Conservation (phyloP, 306 rosid species). For the Biancaea sappan region DNA sequence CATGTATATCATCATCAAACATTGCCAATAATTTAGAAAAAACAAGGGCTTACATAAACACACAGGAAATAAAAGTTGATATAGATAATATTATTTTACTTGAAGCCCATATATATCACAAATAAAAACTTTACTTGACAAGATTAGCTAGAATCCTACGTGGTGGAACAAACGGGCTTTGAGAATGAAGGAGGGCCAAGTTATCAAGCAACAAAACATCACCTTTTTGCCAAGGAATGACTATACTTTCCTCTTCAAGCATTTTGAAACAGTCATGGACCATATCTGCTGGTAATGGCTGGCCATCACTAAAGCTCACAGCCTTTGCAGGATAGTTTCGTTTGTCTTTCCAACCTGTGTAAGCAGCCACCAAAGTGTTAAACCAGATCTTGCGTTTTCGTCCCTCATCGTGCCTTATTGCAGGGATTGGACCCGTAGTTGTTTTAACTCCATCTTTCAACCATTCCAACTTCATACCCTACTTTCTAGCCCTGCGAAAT, state of each 20-base stretch:
- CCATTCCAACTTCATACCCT: conserved; percentile 67
- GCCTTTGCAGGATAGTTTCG: conserved; percentile 58
- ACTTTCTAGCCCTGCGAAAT: conserved; percentile 53
- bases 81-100: no score
- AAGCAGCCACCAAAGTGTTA: conserved; percentile 63
- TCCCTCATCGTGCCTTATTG: conserved; percentile 43
- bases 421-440: conserved; percentile 63
- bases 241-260: conserved; percentile 59
- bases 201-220: conserved; percentile 59
- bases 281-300: conserved; percentile 49
- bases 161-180: conserved; percentile 51
- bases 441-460: conserved; percentile 50
- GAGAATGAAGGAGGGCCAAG: conserved; percentile 56
- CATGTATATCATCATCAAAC: no score
- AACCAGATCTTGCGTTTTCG: conserved; percentile 59
- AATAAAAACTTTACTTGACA: conserved; percentile 48
- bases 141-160: conserved; percentile 62
- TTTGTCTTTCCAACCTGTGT: conserved; percentile 57
- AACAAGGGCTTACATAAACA: no score
- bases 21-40: no score
- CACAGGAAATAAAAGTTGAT: no score
- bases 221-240: conserved; percentile 62
- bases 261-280: conserved; percentile 50
- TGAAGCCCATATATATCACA: no score
- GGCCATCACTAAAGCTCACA: conserved; percentile 55